Percentiles rank a stretch among this genome's conserved stretches.
These are phyloP conservation scores for Barnettozyma botsteinii DNA, from an alignment of 805 yeast species.

Conservation along the genomic window DNA sequence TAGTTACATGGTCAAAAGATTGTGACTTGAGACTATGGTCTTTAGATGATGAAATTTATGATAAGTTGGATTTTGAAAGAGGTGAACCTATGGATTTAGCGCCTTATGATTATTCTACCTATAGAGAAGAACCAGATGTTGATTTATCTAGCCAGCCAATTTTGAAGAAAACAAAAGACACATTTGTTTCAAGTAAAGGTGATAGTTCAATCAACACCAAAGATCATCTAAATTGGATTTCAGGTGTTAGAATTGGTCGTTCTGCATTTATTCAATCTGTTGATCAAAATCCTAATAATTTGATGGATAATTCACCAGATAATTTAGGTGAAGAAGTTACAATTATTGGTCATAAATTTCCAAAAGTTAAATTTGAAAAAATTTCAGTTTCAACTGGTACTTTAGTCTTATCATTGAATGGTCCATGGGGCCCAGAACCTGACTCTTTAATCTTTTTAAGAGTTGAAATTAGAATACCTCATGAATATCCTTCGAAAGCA, in stretches of 20 bases:
- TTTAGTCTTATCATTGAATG: slow-evolving; percentile 69
- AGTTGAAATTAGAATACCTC: slow-evolving; percentile 65
- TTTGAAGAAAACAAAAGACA: slow-evolving; percentile 33
- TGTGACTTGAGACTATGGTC: slow-evolving; percentile 84
- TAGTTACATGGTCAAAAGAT: slow-evolving; percentile 93
- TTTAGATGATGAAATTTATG: slow-evolving; percentile 42
- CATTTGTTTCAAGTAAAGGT: slow-evolving; percentile 36
- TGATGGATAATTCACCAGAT: slow-evolving; percentile 38
- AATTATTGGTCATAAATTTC: slow-evolving; percentile 80
- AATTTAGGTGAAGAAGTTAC: slow-evolving; percentile 92
- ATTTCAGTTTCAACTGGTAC: slow-evolving; percentile 85
- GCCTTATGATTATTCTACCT: slow-evolving; percentile 41
- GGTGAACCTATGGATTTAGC: slow-evolving; percentile 32
- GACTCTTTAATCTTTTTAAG: slow-evolving; percentile 56
- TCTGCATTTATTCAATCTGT: slow-evolving; percentile 25
- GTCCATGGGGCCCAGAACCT: slow-evolving; percentile 57
- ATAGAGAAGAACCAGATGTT: slow-evolving; percentile 46
- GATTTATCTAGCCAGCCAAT: slow-evolving; percentile 27
- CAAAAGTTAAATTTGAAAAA: slow-evolving; percentile 78
- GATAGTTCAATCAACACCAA: slow-evolving; percentile 32
- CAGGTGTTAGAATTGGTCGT: slow-evolving; percentile 69
- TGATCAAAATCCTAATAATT: slow-evolving; percentile 30
- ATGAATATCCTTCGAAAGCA: slow-evolving; percentile 58
- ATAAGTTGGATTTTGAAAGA: slow-evolving; percentile 38
- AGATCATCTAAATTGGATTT: slow-evolving; percentile 83